Base-by-base conservation (phyloP, 2,329 filamentous ascomycete species). In the Lizonia empirigonia region DNA sequence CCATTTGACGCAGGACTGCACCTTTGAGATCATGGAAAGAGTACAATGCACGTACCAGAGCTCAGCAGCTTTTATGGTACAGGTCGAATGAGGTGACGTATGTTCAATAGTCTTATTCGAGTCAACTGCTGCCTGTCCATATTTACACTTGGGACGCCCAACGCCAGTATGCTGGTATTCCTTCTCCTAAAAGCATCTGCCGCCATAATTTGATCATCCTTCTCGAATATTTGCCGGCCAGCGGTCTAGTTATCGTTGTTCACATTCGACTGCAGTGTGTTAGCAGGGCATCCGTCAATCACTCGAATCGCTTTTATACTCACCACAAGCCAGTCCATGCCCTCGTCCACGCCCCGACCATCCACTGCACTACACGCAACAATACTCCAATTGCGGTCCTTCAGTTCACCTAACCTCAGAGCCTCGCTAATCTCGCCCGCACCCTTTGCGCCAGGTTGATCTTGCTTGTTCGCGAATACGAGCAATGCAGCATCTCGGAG, bases 401-500 rank as follows among this genome's bases (percentile, higher is more conserved):
- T 88, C 71, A 99, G 78, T 75, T 97, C 91, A 45, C 91, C 92
- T 62, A 99, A 77, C 66, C 88, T 88, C 74, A 99, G 77, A 39
- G 92, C 93, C 77, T 97, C 93, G 48, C 90, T 96, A 59, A 99
- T 99, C 74, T 97, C 94, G 15, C 91, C 94, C 1, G 94, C 94
- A 2, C 93, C 94, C 77, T 96, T 96, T 39, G 94, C 93, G 15
- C 94, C 94, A 2, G 93, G 93, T 76, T 97, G 91, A 77, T 99
- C 94, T 76, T 99, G 94, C 80, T 99, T 99, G 79, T 99, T 99
- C 68, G 94, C 94, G 75, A 97, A 99, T 9, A 99, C 94, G 46
- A 99, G 78, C 46, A 99, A 79, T 18, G 91, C 87, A 10, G 94
- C 93, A 69, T 97, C 94, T 71, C 91, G 89, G 47, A 99, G 82